These are phyloP conservation scores for Oryza rufipogon DNA, from an alignment of 176 grass and related monocot genomes.

Conservation along the genomic window DNA sequence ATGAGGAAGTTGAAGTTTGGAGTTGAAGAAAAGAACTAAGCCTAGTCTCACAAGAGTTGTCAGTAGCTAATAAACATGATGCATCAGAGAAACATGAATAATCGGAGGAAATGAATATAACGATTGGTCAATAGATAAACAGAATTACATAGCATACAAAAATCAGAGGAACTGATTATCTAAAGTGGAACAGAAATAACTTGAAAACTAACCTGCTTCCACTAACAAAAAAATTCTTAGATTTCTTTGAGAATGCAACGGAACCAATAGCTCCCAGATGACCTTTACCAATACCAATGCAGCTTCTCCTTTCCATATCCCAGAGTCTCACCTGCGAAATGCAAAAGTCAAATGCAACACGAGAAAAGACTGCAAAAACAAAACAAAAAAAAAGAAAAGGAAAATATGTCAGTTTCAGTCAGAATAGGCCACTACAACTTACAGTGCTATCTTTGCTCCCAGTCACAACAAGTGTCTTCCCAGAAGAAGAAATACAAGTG, in stretches of 20 bases:
- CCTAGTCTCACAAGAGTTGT: not conserved
- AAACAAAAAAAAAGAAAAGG: not conserved
- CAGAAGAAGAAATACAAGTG: constrained; percentile 71
- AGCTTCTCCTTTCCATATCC: constrained; percentile 77
- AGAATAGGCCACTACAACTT: constrained; percentile 46
- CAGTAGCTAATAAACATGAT: not conserved
- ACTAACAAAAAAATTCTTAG: constrained; percentile 80
- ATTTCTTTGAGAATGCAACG: constrained; percentile 91
- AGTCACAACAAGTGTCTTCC: constrained; percentile 70
- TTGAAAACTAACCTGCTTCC: constrained; percentile 82
- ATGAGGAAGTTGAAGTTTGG: too few species aligned
- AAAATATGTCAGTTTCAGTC: not conserved
- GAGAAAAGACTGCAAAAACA: not conserved
- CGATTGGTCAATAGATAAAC: not conserved
- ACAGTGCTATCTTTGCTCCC: constrained; percentile 96
- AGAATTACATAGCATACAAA: not conserved
- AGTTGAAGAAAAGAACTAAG: too few species aligned
- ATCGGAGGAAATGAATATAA: not conserved
- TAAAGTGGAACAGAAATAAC: constrained; percentile 3
- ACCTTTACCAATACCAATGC: constrained; percentile 84
- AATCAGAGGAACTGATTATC: not conserved
- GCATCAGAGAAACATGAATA: not conserved
- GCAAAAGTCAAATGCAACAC: constrained; percentile 11
- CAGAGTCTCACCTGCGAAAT: constrained; percentile 77
- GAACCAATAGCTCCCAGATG: constrained; percentile 88